These are phyloP conservation scores for Hyaloperonospora arabidopsidis DNA, from an alignment of 352 stramenopile genomes.

Conservation along the genomic window DNA sequence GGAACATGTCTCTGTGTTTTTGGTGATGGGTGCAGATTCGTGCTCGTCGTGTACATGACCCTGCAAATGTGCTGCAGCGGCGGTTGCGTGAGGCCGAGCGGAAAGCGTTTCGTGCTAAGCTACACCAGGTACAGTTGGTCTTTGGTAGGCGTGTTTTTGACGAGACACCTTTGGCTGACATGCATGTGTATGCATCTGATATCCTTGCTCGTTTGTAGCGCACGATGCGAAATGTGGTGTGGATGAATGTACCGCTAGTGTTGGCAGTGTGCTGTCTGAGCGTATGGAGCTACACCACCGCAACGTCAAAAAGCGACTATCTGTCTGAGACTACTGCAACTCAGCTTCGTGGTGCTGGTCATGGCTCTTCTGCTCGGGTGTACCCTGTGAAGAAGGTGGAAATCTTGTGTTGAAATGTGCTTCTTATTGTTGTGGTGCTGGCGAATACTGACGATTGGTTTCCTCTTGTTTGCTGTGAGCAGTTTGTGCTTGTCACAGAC, in stretches of 20 bases:
- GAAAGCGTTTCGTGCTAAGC: conserved; percentile 24
- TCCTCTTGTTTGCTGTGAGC: not conserved
- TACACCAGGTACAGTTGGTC: conserved; percentile 24
- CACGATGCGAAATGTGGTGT: conserved; percentile 32
- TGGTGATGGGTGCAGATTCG: conserved; percentile 25
- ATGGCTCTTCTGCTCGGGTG: conserved; percentile 1
- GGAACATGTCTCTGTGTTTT: not conserved
- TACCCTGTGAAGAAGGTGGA: conserved; percentile 27
- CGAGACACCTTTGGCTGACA: not conserved
- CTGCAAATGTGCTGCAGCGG: conserved; percentile 38
- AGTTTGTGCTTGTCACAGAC: conserved; percentile 49
- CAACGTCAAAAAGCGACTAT: conserved; percentile 3
- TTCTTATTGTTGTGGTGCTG: no score
- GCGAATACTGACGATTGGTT: not conserved
- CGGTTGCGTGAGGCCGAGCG: conserved; percentile 41
- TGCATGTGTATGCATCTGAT: not conserved
- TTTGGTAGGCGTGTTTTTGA: not conserved
- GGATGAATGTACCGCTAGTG: conserved; percentile 29
- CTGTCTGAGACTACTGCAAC: not conserved
- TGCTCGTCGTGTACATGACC: conserved; percentile 36
- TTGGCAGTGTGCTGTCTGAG: conserved; percentile 34
- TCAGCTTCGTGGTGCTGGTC: conserved; percentile 17
- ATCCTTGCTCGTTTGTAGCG: conserved; percentile 13
- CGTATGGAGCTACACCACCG: conserved; percentile 27
- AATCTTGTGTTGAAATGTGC: not conserved